These are phyloP conservation scores for Candida sphagnicola DNA, from an alignment of 805 yeast species.

Conservation along the genomic window DNA sequence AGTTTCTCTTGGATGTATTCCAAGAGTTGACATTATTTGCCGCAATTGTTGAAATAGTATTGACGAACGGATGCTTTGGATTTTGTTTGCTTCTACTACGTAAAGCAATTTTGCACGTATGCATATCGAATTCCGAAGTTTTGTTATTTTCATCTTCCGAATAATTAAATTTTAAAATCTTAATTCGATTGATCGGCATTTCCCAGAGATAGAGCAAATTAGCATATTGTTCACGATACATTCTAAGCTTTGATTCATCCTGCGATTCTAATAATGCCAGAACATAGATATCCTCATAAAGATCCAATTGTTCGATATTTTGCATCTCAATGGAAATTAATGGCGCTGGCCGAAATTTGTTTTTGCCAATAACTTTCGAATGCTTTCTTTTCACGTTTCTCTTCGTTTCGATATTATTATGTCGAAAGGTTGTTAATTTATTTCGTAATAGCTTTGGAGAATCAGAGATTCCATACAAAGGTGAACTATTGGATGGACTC, in stretches of 20 bases:
- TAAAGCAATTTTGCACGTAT: slow-evolving; percentile 31
- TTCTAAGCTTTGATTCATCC: slow-evolving; percentile 30
- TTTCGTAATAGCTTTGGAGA: slow-evolving; percentile 1
- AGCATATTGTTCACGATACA: slow-evolving; percentile 68
- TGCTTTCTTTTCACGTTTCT: background rate
- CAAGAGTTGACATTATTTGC: slow-evolving; percentile 24
- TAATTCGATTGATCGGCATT: slow-evolving; percentile 71
- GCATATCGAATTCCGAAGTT: slow-evolving; percentile 19
- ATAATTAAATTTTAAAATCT: slow-evolving; percentile 68
- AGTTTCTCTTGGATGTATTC: slow-evolving; percentile 22
- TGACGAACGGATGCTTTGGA: slow-evolving; percentile 17
- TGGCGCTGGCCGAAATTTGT: slow-evolving; percentile 17
- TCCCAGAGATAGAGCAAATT: slow-evolving; percentile 80
- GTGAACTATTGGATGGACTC: slow-evolving; percentile 3
- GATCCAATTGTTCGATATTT: slow-evolving; percentile 41
- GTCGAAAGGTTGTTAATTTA: slow-evolving; percentile 2
- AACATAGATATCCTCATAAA: slow-evolving; percentile 40
- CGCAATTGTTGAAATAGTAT: slow-evolving; percentile 21
- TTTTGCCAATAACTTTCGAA: slow-evolving; percentile 12
- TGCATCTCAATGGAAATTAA: slow-evolving; percentile 44
- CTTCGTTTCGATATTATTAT: background rate
- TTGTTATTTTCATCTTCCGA: slow-evolving; percentile 15
- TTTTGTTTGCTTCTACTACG: slow-evolving; percentile 17
- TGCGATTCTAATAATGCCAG: slow-evolving; percentile 37
- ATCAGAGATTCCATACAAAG: slow-evolving; percentile 1